Base-by-base conservation (phyloP, 169 alveolate genomes). In the Eimeria acervulina region DNA sequence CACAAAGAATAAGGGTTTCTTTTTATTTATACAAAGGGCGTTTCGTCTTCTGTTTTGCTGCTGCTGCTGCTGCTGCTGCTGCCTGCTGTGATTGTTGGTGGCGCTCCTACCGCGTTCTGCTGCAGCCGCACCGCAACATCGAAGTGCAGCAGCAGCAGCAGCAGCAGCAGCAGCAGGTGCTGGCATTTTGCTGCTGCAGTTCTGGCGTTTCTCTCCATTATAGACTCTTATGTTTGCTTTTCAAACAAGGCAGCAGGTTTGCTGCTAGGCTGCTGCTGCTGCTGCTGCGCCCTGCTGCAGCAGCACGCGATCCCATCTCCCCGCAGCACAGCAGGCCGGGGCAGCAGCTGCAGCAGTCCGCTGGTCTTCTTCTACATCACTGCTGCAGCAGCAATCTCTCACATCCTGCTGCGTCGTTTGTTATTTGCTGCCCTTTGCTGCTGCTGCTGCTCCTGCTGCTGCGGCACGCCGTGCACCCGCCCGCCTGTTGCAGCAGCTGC, bases 271-370 rank as follows among this genome's bases (percentile, higher is more conserved):
- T 47, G 55, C 55, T 47, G 55, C 55, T 47, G 55, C 55, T 47
- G 55, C 55, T 47, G 55, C 55, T 12, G 55, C 55, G 55, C 55
- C 55, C 55, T 47, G 55, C 55, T 47, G 55, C 55, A 47, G 55
- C 88, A 78, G 88, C 88, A 78, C 61, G 51, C 88, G 88, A 78
- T 78, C 88, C 88, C 88, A 78, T 78, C 88, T 78, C 88, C 88
- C 88, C 88, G 55, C 88, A 78, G 55, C 66, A 21, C 66, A 23
- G 88, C 88, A 78, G 47, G 83, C 83, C 83, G 83, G 83, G 83
- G 88, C 88, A 78, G 88, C 88, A 78, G 88, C 88, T 36, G 88
- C 88, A 78, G 88, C 88, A 78, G 88, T 78, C 88, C 88, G 88
- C 88, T 78, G 88, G 88, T 78, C 88, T 78, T 78, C 63, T 78